Percentiles rank a stretch among this genome's conserved stretches.
Conservation (phyloP, 306 rosid species). For the Acacia confusa region DNA sequence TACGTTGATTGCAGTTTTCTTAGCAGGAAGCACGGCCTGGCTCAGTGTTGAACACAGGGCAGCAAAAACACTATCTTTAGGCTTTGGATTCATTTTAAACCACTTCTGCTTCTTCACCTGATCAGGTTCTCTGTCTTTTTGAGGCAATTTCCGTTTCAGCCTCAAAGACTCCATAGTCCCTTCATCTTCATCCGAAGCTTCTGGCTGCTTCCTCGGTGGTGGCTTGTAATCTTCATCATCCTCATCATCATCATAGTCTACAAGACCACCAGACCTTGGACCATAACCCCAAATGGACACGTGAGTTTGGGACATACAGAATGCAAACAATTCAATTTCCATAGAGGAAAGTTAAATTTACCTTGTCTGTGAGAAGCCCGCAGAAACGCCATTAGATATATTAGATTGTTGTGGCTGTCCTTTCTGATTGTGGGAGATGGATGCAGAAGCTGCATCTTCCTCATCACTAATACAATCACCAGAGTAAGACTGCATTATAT, state of each 20-base stretch:
- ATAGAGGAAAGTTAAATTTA: slow-evolving; percentile 29
- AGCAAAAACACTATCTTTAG: slow-evolving; percentile 70
- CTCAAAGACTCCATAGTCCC: slow-evolving; percentile 70
- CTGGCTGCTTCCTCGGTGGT: slow-evolving; percentile 74
- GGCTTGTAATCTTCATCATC: slow-evolving; percentile 89
- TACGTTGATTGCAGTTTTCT: slow-evolving; percentile 46
- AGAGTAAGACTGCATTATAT: slow-evolving; percentile 27
- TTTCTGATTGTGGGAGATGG: slow-evolving; percentile 52
- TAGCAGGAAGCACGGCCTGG: slow-evolving; percentile 72
- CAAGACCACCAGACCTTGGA: slow-evolving; percentile 80
- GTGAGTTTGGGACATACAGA: neutral
- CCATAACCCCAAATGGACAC: slow-evolving; percentile 36
- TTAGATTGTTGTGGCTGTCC: slow-evolving; percentile 47
- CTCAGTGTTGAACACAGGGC: slow-evolving; percentile 73
- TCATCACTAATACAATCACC: slow-evolving; percentile 67
- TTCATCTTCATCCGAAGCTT: slow-evolving; percentile 69
- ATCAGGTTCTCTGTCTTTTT: slow-evolving; percentile 60
- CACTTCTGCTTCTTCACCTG: slow-evolving; percentile 56
- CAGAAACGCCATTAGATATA: slow-evolving; percentile 73
- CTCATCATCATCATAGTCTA: slow-evolving; percentile 94
- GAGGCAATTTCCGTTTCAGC: slow-evolving; percentile 68
- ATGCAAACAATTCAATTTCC: neutral
- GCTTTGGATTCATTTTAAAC: slow-evolving; percentile 50
- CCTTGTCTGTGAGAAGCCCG: slow-evolving; percentile 55
- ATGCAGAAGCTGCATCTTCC: slow-evolving; percentile 82